Conservation (phyloP, 2,329 filamentous ascomycete species). For the Aulographum hederae region DNA sequence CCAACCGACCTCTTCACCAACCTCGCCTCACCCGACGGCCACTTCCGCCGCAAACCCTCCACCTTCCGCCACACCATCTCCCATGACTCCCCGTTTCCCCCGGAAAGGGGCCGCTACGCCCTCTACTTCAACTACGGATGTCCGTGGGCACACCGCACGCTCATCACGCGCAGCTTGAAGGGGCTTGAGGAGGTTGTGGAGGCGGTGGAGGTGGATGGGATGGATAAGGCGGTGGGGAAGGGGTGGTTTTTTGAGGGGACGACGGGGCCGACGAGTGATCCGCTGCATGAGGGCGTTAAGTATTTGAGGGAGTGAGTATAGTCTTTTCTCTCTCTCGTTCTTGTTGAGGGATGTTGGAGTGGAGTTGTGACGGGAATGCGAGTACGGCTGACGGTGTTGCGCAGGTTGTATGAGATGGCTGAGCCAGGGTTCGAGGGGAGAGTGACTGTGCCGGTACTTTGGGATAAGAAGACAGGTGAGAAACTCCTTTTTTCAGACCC, state of each 20-base stretch:
- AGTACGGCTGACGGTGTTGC: too few relatives aligned
- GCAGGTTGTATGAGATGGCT: conserved; percentile 43
- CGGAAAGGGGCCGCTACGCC: conserved; percentile 41
- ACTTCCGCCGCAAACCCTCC: background rate
- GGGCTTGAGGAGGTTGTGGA: conserved; percentile 31
- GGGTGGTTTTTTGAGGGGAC: conserved; percentile 15
- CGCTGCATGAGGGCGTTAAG: conserved; percentile 13
- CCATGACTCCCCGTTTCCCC: conserved; percentile 25
- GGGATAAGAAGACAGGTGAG: conserved; percentile 37
- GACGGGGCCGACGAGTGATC: conserved; percentile 12
- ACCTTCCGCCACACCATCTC: background rate
- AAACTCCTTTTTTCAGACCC: too few relatives aligned
- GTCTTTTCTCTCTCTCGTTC: too few relatives aligned
- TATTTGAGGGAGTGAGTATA: too few relatives aligned
- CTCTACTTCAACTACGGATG: conserved; percentile 43
- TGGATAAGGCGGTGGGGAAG: conserved; percentile 11
- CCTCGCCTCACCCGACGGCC: too few relatives aligned
- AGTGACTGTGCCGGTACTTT: conserved; percentile 42
- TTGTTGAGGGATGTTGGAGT: too few relatives aligned
- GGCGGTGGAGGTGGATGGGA: conserved; percentile 23
- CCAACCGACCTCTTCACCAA: too few relatives aligned
- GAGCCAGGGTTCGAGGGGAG: conserved; percentile 41
- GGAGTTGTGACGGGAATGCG: too few relatives aligned
- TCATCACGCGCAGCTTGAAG: conserved; percentile 30
- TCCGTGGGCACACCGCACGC: conserved; percentile 40